Evolutionary conservation across 164 flowering plant species (phyloP), one percentile per base, ranked within the genome.

Genomic region (Saururus chinensis): DNA sequence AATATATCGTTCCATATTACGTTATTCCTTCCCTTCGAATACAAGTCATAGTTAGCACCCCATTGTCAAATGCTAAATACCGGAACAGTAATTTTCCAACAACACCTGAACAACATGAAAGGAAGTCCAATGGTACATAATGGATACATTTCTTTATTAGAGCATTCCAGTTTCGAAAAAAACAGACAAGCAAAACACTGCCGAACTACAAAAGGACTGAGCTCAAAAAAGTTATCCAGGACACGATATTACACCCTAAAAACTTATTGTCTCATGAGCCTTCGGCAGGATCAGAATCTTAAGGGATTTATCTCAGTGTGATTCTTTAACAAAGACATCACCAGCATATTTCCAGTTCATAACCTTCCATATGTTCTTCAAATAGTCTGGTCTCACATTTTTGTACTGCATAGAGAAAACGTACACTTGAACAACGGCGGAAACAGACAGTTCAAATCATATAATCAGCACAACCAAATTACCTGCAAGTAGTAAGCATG

Each of bases 401-500:
- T 87, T 88, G 85, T 92, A 92, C 98, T 92, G 96, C 83, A 70
- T 21, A 3, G 55, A 62, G n/a, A 35, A 53, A 45, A 9, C 49
- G 0, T 45, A 45, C 14, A 45, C 7, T 45, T 45, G 14, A 17
- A 17, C 49, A 45, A 12, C 17, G 11, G 49, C 49, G 17, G 37
- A 30, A 30, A 30, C 37, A 30, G 37, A 30, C 37, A 30, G 6
- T 30, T 30, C 37, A 30, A 45, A 45, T 4, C 49, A 17, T 12
- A 45, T 12, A 45, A 8, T 45, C 49, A 45, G 49, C 14, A 45
- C 17, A 3, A 17, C 17, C 14, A 53, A 56, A 30, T 58, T 64
- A 93, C 97, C 96, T 93, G 98, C 53, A 93, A 75, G 76, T 93
- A 93, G 81, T 93, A 93, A 12, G 98, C 98, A 76, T 93, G 98